Base-by-base conservation (phyloP, 495 filamentous ascomycete species). In the Poronia punctata region DNA sequence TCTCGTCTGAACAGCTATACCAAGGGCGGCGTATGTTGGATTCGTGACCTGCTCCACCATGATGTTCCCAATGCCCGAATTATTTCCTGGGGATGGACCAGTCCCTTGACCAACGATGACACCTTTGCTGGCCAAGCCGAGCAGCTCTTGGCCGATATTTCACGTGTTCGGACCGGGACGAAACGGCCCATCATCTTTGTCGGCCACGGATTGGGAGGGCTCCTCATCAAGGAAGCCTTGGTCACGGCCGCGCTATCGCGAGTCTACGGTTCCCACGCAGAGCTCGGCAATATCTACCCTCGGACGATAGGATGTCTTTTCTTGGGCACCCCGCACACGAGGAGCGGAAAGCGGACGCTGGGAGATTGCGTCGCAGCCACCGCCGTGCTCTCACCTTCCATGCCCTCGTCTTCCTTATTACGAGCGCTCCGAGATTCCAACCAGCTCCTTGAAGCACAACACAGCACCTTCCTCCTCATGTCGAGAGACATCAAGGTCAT, bases 251-350 rank as follows among this genome's bases (percentile, higher is more conserved):
- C 51, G 2, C 46, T 57, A 23, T 60, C 54, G 6, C 48, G 54
- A 36, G 57, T 57, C 17, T 57, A 60, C 31, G 54, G 54, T 21
- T 37, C 50, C 22, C 57, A 60, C 23, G 49, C 48, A 20, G 56
- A 59, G 16, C 43, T 64, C 5, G 53, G 50, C 16, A 48, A 56
- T 17, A 43, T 67, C 3, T 58, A 57, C 16, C 49, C 57, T 5
- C 43, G 46, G n/a, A 63, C 58, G 17, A 45, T 54, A 19, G 60
- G 62, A 11, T 52, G 57, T 10, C 49, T 68, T 10, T 68, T 68
- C 42, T 41, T 68, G 11, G 61, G 61, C 9, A 65, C 63, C 3
- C 65, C 65, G 37, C 65, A 68, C 19, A 44, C 50, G 38, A 53
- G 61, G 16, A 50, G 43, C 7, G 48, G 48, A n/a, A 53, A 54